Conservation (phyloP, 257 asterid genomes). For the Solanum paucissectum region DNA sequence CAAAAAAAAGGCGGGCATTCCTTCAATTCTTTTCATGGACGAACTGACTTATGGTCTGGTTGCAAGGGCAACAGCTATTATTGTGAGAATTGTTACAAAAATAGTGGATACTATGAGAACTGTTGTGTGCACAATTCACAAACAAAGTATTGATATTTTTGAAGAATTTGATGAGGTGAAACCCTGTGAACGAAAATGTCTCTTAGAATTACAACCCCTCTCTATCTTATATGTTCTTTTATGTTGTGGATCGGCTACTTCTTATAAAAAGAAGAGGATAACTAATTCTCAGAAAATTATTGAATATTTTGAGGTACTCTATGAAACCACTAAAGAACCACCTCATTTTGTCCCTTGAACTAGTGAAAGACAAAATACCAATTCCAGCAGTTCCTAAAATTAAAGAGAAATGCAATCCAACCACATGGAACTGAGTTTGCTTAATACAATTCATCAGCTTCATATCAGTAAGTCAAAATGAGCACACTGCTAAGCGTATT, state of each 20-base stretch:
- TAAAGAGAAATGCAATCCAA: slow-evolving; percentile 70
- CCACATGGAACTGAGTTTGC: slow-evolving; percentile 73
- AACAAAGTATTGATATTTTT: slow-evolving; percentile 62
- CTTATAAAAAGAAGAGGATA: slow-evolving; percentile 69
- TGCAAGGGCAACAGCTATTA: slow-evolving; percentile 70
- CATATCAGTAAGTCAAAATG: slow-evolving; percentile 35
- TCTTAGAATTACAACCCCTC: not conserved
- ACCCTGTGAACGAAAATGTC: not conserved
- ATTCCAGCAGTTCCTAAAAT: slow-evolving; percentile 53
- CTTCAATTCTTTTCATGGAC: slow-evolving; percentile 38
- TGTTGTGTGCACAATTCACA: slow-evolving; percentile 73
- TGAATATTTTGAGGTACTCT: slow-evolving; percentile 56
- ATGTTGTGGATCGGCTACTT: slow-evolving; percentile 31
- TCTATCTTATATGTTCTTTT: not conserved
- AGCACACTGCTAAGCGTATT: not conserved
- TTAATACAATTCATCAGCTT: slow-evolving; percentile 39
- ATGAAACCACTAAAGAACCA: not conserved
- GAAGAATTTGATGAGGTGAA: slow-evolving; percentile 69
- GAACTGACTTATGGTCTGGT: slow-evolving; percentile 71
- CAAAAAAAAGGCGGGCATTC: not conserved
- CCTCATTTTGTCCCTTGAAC: not conserved
- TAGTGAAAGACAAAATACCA: not conserved
- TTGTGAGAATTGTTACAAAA: slow-evolving; percentile 48
- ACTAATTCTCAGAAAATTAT: slow-evolving; percentile 41
- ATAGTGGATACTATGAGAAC: slow-evolving; percentile 26